Percentiles rank a stretch among this genome's conserved stretches.
Evolutionary conservation across 495 filamentous ascomycete genomes (phyloP).

Genomic region (Paragyromitra xinjiangensis): DNA sequence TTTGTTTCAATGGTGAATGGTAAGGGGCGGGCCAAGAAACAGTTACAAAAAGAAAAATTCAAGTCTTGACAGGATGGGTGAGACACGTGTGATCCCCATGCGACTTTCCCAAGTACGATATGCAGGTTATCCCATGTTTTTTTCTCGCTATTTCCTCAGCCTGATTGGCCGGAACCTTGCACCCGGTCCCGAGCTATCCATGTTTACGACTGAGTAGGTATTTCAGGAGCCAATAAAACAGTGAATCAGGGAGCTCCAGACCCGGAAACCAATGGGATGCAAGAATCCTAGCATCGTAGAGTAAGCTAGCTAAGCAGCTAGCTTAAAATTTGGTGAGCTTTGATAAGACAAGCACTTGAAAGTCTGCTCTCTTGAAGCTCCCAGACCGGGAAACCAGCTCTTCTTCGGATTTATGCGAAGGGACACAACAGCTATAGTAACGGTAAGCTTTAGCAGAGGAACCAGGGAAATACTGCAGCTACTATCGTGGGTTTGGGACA

Average conservation of each 20-base stretch:
- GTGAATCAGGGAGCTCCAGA: background rate
- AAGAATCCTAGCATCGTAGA: background rate
- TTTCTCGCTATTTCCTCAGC: conserved; percentile 9
- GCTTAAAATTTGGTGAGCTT: conserved; percentile 11
- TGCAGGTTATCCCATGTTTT: background rate
- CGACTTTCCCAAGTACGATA: conserved; percentile 15
- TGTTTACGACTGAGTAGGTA: conserved; percentile 17
- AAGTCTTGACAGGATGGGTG: conserved; percentile 23
- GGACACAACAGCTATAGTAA: conserved; percentile 19
- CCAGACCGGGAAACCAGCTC: conserved; percentile 5
- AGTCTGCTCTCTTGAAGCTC: background rate
- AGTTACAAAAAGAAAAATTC: conserved; percentile 35
- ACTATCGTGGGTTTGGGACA: background rate
- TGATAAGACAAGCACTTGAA: conserved; percentile 26
- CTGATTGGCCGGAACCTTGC: conserved; percentile 40
- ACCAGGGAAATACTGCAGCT: background rate
- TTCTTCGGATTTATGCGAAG: conserved; percentile 25
- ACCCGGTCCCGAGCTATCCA: conserved; percentile 33
- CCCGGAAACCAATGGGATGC: conserved; percentile 26
- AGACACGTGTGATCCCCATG: conserved; percentile 46
- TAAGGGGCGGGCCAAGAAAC: conserved; percentile 1
- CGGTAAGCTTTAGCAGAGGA: background rate
- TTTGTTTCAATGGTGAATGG: conserved; percentile 21
- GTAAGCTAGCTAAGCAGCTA: background rate
- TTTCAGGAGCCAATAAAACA: conserved; percentile 8